phyloP scores from a whole-genome alignment of 345 rosid species.

The Lepidium africanum region DNA sequence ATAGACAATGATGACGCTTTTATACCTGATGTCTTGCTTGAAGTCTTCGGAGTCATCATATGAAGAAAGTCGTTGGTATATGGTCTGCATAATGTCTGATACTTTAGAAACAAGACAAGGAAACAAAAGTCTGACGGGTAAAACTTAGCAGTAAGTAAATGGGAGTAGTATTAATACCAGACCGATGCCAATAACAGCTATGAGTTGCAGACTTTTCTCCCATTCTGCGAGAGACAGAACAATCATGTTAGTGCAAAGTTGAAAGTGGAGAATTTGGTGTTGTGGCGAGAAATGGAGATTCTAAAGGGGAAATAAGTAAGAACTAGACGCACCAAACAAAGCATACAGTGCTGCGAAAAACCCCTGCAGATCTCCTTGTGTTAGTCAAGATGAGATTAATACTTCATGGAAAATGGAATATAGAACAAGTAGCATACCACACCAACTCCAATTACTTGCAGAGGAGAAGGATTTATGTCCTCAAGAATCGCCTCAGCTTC shows the following conservation, averaged over 20 bases:
- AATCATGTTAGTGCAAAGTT: slow-evolving; percentile 2
- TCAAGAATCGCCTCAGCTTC: slow-evolving; percentile 92
- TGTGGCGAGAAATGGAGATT: neutral
- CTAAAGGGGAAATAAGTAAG: neutral
- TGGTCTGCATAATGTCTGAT: slow-evolving; percentile 40
- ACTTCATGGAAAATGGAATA: neutral
- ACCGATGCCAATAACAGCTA: slow-evolving; percentile 65
- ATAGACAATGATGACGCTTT: neutral
- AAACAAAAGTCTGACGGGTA: neutral
- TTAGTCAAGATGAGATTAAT: neutral
- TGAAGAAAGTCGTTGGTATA: slow-evolving; percentile 56
- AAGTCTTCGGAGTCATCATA: slow-evolving; percentile 62
- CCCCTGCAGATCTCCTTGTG: slow-evolving; percentile 42
- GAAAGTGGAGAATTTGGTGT: neutral
- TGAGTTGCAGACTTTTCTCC: slow-evolving; percentile 79
- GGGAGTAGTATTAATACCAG: slow-evolving; percentile 40
- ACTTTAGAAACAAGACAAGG: slow-evolving; percentile 6
- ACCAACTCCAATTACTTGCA: slow-evolving; percentile 59
- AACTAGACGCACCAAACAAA: slow-evolving; percentile 42
- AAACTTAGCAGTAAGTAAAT: neutral
- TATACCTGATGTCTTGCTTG: slow-evolving; percentile 70
- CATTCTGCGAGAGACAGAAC: slow-evolving; percentile 51
- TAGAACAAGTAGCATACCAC: slow-evolving; percentile 47
- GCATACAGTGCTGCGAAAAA: slow-evolving; percentile 51
- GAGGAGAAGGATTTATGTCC: slow-evolving; percentile 66